Conservation (phyloP, 257 asterid genomes). For the Coffea eugenioides region DNA sequence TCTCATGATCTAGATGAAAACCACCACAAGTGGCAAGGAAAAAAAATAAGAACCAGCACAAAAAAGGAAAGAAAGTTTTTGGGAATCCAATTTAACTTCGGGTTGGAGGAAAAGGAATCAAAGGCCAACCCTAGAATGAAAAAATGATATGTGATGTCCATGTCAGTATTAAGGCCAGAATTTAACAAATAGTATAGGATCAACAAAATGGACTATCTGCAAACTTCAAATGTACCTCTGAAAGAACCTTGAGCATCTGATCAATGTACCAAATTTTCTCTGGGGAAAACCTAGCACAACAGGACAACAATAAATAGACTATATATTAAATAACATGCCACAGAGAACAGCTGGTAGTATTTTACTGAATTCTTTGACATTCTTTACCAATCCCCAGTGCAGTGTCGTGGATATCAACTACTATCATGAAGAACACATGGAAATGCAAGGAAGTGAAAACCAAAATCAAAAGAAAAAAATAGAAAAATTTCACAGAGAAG, state of each 20-base stretch:
- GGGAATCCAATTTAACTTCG: not conserved
- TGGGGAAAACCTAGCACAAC: conserved; percentile 77
- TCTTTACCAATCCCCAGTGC: not conserved
- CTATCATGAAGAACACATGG: not conserved
- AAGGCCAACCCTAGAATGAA: not conserved
- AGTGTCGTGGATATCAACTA: not conserved
- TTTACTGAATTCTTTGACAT: conserved; percentile 5
- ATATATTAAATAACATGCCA: conserved; percentile 28
- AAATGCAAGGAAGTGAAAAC: not conserved
- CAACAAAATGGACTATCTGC: conserved; percentile 12
- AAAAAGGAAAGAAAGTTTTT: not conserved
- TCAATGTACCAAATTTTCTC: conserved; percentile 93
- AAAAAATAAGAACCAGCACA: not conserved
- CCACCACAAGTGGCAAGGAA: not conserved
- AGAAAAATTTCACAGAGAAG: not conserved
- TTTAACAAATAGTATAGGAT: not conserved
- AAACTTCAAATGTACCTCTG: conserved; percentile 58
- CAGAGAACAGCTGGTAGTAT: not conserved
- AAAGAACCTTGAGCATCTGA: conserved; percentile 93
- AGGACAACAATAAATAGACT: conserved; percentile 28
- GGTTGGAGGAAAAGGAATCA: not conserved
- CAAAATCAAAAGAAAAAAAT: not conserved
- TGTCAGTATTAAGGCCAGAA: not conserved
- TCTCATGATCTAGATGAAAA: not conserved
- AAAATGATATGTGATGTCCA: not conserved